Percentiles rank a stretch among this genome's conserved stretches.
Evolutionary conservation across 1,284 basidiomycete species (phyloP).

Genomic region (Trichosporon sp.): DNA sequence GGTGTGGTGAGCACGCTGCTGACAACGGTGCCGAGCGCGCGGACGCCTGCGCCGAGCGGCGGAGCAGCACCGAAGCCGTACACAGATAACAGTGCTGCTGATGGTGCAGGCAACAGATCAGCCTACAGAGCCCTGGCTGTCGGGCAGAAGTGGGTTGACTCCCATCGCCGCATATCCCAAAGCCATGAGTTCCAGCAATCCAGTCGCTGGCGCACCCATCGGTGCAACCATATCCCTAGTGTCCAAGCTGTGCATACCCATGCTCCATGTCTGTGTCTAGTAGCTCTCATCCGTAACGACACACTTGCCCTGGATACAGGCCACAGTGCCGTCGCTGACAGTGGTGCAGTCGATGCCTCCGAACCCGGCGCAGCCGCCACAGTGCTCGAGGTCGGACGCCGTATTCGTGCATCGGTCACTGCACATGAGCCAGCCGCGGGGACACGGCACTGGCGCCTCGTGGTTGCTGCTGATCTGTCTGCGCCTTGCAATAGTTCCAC

Average conservation of each 20-base stretch:
- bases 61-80: too few species aligned
- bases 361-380: constrained; percentile 28
- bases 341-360: constrained; percentile 32
- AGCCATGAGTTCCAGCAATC: too few species aligned
- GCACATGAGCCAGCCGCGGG: constrained; percentile 20
- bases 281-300: constrained; percentile 10
- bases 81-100: too few species aligned
- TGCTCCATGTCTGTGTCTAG: neutral
- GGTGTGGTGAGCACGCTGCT: constrained; percentile 2
- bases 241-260: neutral
- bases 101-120: too few species aligned
- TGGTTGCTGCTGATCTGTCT: neutral
- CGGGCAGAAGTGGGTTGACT: too few species aligned
- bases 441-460: neutral
- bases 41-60: neutral
- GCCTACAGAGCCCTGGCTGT: too few species aligned
- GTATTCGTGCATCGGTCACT: constrained; percentile 23
- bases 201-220: too few species aligned
- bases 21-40: neutral
- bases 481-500: neutral
- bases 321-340: constrained; percentile 18
- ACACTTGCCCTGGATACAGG: constrained; percentile 26
- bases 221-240: too few species aligned
- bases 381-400: constrained; percentile 26
- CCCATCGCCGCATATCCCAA: too few species aligned